A percentile compares a stretch with the other conserved stretches of the same genome.
These are phyloP conservation scores for Phytophthora pisi DNA, from an alignment of 352 stramenopile genomes.

Conservation along the genomic window DNA sequence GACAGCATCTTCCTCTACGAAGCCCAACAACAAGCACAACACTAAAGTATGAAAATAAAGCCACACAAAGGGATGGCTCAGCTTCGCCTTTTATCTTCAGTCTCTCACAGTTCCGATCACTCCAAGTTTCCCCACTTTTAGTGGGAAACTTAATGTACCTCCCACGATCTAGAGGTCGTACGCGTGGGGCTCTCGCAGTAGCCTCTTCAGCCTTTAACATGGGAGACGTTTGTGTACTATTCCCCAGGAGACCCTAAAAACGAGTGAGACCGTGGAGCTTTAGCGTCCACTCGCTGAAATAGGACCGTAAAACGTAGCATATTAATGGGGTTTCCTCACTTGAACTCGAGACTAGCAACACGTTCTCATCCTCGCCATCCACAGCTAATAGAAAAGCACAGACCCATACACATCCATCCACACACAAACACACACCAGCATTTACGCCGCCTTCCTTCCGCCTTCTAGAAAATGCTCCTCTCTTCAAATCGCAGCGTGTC, in stretches of 20 bases:
- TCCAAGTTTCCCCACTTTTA: constrained; percentile 6
- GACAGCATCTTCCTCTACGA: constrained; percentile 71
- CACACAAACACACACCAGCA: not conserved
- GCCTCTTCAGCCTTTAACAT: constrained; percentile 52
- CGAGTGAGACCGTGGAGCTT: constrained; percentile 27
- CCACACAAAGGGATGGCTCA: constrained; percentile 53
- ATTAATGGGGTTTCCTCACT: constrained; percentile 14
- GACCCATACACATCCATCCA: not conserved
- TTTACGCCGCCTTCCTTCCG: not conserved
- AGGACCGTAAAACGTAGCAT: constrained; percentile 7
- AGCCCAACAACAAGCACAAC: constrained; percentile 22
- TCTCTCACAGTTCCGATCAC: constrained; percentile 41
- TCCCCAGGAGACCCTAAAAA: constrained; percentile 9
- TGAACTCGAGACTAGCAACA: constrained; percentile 35
- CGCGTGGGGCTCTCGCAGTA: constrained; percentile 39
- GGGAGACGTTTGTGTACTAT: constrained; percentile 23
- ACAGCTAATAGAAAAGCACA: not conserved
- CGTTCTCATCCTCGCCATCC: constrained; percentile 38
- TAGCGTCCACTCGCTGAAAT: constrained; percentile 18
- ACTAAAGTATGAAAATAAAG: not conserved
- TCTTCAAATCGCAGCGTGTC: constrained; percentile 2
- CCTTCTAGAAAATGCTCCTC: constrained; percentile 28
- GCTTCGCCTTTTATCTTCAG: constrained; percentile 71
- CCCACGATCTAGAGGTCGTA: constrained; percentile 43
- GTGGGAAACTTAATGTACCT: constrained; percentile 32